phyloP scores from a whole-genome alignment of 352 stramenopile genomes.

The Ophiocytium majus region DNA sequence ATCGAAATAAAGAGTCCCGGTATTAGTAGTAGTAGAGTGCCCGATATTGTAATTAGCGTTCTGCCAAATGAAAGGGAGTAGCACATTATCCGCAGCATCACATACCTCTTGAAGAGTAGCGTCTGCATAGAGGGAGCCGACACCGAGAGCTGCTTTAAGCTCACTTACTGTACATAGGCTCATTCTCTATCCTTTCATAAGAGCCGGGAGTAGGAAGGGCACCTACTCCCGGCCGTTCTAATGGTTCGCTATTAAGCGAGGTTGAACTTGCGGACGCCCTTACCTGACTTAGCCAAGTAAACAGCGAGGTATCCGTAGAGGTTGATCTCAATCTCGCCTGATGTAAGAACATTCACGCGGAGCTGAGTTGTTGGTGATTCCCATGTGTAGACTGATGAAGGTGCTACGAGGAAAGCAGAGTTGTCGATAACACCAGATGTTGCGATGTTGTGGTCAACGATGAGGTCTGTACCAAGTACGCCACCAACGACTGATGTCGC shows the following conservation, averaged over 20 bases:
- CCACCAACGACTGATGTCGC: neutral
- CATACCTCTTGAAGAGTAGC: conserved; percentile 2
- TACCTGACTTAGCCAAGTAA: neutral
- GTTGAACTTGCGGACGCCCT: neutral
- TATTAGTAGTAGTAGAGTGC: neutral
- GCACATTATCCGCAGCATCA: neutral
- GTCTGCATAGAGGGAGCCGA: neutral
- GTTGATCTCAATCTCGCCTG: neutral
- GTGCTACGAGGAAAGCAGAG: neutral
- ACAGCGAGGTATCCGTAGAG: conserved; percentile 7
- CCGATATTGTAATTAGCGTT: neutral
- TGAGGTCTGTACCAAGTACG: neutral
- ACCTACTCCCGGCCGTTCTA: neutral
- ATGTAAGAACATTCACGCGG: conserved; percentile 6
- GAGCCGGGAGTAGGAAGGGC: neutral
- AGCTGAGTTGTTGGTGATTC: conserved; percentile 15
- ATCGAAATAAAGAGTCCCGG: conserved; percentile 7
- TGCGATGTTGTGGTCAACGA: conserved; percentile 12
- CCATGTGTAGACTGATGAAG: neutral
- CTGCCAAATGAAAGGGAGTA: neutral
- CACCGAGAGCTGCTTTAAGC: neutral
- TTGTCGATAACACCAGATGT: neutral
- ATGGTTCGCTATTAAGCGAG: neutral
- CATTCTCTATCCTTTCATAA: conserved; percentile 2
- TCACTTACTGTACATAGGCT: neutral